Evolutionary conservation across 768 basidiomycete genomes (phyloP).

Genomic region (Boletus rufocinnamomeus): DNA sequence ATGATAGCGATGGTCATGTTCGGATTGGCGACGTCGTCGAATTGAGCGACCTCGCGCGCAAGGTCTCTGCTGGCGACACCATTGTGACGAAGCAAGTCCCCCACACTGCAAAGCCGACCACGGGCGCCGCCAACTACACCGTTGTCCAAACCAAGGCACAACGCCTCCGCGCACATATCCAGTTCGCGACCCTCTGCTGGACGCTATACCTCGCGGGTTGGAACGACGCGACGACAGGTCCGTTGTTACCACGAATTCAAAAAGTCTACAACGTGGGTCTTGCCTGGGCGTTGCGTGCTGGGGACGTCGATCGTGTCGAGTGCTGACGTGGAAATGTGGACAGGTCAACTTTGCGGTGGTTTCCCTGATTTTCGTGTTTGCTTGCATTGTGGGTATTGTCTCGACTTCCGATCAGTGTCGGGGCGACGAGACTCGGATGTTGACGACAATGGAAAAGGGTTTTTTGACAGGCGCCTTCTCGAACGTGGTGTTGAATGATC

Average conservation of each 20-base stretch:
- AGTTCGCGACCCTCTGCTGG: conserved; percentile 38
- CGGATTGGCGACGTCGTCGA: conserved; percentile 5
- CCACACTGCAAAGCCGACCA: background rate
- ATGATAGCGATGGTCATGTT: background rate
- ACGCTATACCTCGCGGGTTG: conserved; percentile 39
- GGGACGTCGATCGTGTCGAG: background rate
- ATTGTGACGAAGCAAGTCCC: background rate
- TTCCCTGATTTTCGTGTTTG: conserved; percentile 45
- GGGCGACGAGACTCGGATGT: background rate
- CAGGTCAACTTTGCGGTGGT: conserved; percentile 43
- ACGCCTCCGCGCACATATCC: conserved; percentile 27
- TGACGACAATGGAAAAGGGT: conserved; percentile 25
- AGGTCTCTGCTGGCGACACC: background rate
- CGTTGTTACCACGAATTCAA: conserved; percentile 41
- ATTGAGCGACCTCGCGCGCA: conserved; percentile 8
- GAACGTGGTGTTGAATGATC: conserved; percentile 32
- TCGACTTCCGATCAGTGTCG: background rate
- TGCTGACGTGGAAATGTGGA: background rate
- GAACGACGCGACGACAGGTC: conserved; percentile 43
- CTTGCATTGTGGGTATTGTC: conserved; percentile 36
- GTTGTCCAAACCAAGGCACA: conserved; percentile 23
- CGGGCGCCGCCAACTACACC: background rate
- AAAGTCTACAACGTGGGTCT: conserved; percentile 36
- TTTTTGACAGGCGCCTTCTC: conserved; percentile 36
- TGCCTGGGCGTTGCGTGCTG: background rate